These are phyloP conservation scores for Primulina huaijiensis DNA, from an alignment of 257 asterid species.

Conservation along the genomic window DNA sequence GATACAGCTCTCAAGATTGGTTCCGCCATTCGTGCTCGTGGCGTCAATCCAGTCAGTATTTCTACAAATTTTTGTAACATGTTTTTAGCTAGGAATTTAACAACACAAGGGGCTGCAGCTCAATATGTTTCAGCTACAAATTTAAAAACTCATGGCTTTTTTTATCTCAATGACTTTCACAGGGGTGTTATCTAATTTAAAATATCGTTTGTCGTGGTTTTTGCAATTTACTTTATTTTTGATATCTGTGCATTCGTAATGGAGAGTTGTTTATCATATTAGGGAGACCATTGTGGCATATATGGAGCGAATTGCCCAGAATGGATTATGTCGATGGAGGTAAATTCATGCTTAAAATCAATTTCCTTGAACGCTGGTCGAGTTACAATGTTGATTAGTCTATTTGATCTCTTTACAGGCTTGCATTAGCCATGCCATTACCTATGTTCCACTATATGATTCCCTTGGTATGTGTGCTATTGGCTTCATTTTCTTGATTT, in stretches of 20 bases:
- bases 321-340: constrained; percentile 96
- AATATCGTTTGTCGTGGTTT: not conserved
- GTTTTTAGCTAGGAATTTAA: not conserved
- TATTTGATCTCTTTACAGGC: constrained; percentile 50
- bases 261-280: not conserved
- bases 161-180: not conserved
- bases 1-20: constrained; percentile 54
- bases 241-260: not conserved
- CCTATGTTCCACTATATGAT: constrained; percentile 85
- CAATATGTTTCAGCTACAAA: no score
- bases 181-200: not conserved
- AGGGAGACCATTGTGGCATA: constrained; percentile 91
- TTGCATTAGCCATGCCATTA: constrained; percentile 70
- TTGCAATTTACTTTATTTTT: not conserved
- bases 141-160: not conserved
- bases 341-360: constrained; percentile 8
- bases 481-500: not conserved
- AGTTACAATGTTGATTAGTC: not conserved
- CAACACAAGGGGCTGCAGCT: not conserved
- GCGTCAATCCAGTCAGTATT: constrained; percentile 60
- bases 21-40: constrained; percentile 72
- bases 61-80: not conserved
- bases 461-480: constrained; percentile 57
- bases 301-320: constrained; percentile 83
- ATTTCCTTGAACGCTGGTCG: no score